Conservation (phyloP, 1,284 basidiomycete genomes). For the Kalmanozyma brasiliensis region DNA sequence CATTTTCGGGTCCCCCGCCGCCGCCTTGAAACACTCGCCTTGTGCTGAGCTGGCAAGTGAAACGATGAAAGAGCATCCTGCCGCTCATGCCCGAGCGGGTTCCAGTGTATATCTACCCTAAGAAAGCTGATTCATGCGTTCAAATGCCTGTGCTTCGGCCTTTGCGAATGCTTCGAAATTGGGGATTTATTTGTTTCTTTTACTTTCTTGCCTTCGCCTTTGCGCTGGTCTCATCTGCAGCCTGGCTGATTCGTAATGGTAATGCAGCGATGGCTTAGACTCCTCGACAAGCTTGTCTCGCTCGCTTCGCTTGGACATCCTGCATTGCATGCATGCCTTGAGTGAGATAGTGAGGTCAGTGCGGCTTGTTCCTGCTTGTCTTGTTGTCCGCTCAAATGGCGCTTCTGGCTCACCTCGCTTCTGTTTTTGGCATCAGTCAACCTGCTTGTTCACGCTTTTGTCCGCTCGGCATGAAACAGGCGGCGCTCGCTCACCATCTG, state of each 20-base stretch:
- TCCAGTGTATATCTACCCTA: not conserved
- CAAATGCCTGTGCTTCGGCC: conserved; percentile 2
- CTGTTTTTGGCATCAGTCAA: conserved; percentile 2
- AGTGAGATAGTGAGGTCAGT: too few relatives aligned
- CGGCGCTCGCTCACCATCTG: too few relatives aligned
- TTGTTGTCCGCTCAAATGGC: not conserved
- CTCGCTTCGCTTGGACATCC: conserved; percentile 5
- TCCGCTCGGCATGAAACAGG: too few relatives aligned
- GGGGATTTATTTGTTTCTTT: not conserved
- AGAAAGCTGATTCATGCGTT: not conserved
- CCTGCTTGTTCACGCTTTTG: too few relatives aligned
- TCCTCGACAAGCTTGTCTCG: conserved; percentile 3
- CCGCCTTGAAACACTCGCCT: conserved; percentile 24
- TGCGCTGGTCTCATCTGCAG: too few relatives aligned
- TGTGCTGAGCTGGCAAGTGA: conserved; percentile 9
- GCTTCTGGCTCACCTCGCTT: not conserved
- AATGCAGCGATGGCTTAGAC: too few relatives aligned
- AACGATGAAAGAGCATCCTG: not conserved
- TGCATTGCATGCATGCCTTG: too few relatives aligned
- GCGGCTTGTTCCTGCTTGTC: not conserved
- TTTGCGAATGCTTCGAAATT: conserved; percentile 5
- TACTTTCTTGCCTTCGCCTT: not conserved
- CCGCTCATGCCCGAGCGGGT: conserved; percentile 28
- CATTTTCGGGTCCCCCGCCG: conserved; percentile 25
- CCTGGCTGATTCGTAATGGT: too few relatives aligned